Evolutionary conservation across 495 filamentous ascomycete species (phyloP).

Genomic region (Penicillium paxilli): DNA sequence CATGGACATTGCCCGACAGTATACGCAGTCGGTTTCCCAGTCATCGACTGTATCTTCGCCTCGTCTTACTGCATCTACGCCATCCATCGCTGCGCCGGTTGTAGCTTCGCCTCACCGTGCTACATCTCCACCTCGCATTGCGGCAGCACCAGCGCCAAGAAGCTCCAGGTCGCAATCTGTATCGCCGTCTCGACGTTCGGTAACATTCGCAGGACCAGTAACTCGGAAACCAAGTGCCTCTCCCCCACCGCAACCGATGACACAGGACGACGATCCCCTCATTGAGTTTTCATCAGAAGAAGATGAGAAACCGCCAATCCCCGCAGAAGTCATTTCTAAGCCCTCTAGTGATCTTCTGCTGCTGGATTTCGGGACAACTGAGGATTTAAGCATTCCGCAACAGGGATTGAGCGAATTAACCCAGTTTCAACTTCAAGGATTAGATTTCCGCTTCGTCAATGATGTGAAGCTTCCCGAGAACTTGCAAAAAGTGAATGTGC

Average conservation of each 20-base stretch:
- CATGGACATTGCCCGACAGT: background rate
- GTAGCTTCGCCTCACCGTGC: too few relatives aligned
- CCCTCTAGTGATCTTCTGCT: background rate
- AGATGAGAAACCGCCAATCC: background rate
- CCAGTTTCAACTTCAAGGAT: background rate
- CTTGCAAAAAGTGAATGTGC: background rate
- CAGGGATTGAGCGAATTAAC: background rate
- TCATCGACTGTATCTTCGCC: background rate
- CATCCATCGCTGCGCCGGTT: too few relatives aligned
- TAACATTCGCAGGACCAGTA: background rate
- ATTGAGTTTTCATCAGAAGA: background rate
- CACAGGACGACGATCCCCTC: background rate
- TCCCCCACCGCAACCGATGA: background rate
- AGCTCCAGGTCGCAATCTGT: background rate
- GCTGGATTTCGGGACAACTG: background rate
- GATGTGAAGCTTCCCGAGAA: background rate
- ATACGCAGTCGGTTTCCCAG: background rate
- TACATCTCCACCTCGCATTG: background rate
- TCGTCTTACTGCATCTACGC: background rate
- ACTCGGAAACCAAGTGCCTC: background rate
- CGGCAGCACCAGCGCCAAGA: background rate
- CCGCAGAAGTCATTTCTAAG: too few relatives aligned
- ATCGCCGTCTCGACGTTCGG: background rate
- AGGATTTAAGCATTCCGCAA: background rate
- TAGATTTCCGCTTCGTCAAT: background rate